These are phyloP conservation scores for Alternaria triticina DNA, from an alignment of 2,329 filamentous ascomycete species.

Conservation along the genomic window DNA sequence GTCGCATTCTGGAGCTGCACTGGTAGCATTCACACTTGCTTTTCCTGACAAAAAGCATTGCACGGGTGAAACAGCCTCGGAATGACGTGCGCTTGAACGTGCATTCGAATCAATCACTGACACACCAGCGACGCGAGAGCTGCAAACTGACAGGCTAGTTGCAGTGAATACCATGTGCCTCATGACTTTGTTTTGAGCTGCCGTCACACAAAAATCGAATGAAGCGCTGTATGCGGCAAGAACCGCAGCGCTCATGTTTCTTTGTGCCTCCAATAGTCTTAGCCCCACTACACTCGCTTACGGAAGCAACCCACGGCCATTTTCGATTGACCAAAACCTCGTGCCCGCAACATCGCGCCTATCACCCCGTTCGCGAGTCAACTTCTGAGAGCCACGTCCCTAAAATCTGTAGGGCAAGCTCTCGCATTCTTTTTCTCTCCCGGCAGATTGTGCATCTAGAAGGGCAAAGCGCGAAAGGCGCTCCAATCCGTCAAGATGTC, in stretches of 20 bases:
- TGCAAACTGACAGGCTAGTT: not conserved
- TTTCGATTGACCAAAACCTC: constrained; percentile 30
- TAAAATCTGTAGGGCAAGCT: constrained; percentile 47
- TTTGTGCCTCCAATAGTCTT: constrained; percentile 16
- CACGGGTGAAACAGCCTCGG: constrained; percentile 14
- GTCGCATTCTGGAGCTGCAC: not conserved
- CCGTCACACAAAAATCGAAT: constrained; percentile 2
- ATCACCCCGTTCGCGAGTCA: constrained; percentile 35
- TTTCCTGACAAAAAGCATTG: not conserved
- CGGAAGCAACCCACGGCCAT: constrained; percentile 20
- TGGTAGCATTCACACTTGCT: not conserved
- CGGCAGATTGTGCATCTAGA: constrained; percentile 52
- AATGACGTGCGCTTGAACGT: constrained; percentile 22
- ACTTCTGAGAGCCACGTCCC: constrained; percentile 49
- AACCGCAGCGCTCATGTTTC: constrained; percentile 21
- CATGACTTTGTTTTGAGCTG: not conserved
- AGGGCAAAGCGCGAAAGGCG: constrained; percentile 54
- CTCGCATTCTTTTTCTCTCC: constrained; percentile 39
- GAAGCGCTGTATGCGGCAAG: constrained; percentile 8
- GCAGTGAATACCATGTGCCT: not conserved
- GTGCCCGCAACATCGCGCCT: constrained; percentile 38
- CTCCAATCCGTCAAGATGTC: constrained; percentile 50
- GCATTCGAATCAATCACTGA: not conserved
- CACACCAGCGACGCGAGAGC: not conserved
- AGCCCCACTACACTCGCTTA: constrained; percentile 18